phyloP scores from a whole-genome alignment of 2,329 filamentous ascomycete genomes.

The Monilinia fructigena region DNA sequence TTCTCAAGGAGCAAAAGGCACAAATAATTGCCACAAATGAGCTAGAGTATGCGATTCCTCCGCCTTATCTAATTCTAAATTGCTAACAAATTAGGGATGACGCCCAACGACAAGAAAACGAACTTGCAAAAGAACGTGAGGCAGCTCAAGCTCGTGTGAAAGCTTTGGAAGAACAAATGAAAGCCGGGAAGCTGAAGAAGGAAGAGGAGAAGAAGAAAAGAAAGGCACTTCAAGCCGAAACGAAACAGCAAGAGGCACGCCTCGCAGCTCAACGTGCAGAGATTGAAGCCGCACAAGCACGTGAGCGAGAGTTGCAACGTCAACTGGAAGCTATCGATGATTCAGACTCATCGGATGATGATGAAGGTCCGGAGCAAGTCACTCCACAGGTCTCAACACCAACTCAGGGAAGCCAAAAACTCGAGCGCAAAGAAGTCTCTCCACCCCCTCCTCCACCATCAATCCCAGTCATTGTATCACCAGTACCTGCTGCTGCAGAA shows the following conservation, averaged over 20 bases:
- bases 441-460: slow-evolving; percentile 53
- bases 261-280: slow-evolving; percentile 84
- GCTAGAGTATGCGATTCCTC: slow-evolving; percentile 70
- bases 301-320: slow-evolving; percentile 83
- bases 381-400: slow-evolving; percentile 61
- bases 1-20: slow-evolving; percentile 70
- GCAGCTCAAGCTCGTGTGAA: slow-evolving; percentile 79
- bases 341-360: slow-evolving; percentile 76
- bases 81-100: slow-evolving; percentile 57
- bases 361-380: slow-evolving; percentile 73
- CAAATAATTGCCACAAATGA: slow-evolving; percentile 71
- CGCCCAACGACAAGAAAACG: slow-evolving; percentile 73
- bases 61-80: neutral
- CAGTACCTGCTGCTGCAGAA: slow-evolving; percentile 25
- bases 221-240: slow-evolving; percentile 81
- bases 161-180: slow-evolving; percentile 90
- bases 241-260: slow-evolving; percentile 83
- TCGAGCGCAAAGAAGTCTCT: slow-evolving; percentile 52
- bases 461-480: slow-evolving; percentile 25
- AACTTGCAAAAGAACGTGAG: slow-evolving; percentile 75
- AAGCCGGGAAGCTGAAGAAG: slow-evolving; percentile 90
- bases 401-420: slow-evolving; percentile 54
- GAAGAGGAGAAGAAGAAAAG: slow-evolving; percentile 92
- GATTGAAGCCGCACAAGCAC: slow-evolving; percentile 85
- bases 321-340: slow-evolving; percentile 76